Evolutionary conservation across 2,329 filamentous ascomycete genomes (phyloP).

Genomic region (Tolypocladium nubicola): DNA sequence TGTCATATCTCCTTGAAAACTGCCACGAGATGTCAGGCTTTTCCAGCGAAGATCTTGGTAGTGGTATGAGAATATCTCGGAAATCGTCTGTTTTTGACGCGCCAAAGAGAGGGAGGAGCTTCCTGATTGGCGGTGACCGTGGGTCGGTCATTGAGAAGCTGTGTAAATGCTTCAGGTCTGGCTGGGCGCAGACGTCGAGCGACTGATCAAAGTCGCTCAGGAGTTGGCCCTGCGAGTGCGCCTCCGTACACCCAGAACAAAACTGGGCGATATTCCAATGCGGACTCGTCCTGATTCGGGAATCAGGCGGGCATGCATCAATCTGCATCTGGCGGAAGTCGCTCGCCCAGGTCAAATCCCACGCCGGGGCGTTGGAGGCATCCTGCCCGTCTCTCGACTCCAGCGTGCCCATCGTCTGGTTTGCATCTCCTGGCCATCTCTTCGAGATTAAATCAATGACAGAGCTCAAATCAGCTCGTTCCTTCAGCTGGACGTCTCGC

Average conservation of each 20-base stretch:
- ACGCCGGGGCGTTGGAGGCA: neutral
- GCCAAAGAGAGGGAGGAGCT: slow-evolving; percentile 66
- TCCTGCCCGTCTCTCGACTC: neutral
- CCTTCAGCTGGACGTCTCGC: slow-evolving; percentile 34
- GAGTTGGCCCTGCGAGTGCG: slow-evolving; percentile 58
- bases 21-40: slow-evolving; percentile 29
- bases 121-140: slow-evolving; percentile 48
- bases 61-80: slow-evolving; percentile 66
- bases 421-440: slow-evolving; percentile 8
- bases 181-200: slow-evolving; percentile 63
- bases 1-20: slow-evolving; percentile 53
- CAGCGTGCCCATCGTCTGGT: neutral
- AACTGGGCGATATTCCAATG: slow-evolving; percentile 55
- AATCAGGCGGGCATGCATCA: slow-evolving; percentile 50
- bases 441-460: slow-evolving; percentile 18
- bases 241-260: slow-evolving; percentile 51
- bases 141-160: slow-evolving; percentile 61
- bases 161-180: slow-evolving; percentile 64
- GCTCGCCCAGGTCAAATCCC: slow-evolving; percentile 4
- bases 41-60: slow-evolving; percentile 31
- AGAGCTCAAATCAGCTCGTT: slow-evolving; percentile 12
- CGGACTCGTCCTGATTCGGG: slow-evolving; percentile 45
- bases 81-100: slow-evolving; percentile 62
- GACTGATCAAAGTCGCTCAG: slow-evolving; percentile 54
- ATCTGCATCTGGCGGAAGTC: slow-evolving; percentile 31